phyloP scores from a whole-genome alignment of 148 eudicot genomes.

The Rhododendron griersonianum region DNA sequence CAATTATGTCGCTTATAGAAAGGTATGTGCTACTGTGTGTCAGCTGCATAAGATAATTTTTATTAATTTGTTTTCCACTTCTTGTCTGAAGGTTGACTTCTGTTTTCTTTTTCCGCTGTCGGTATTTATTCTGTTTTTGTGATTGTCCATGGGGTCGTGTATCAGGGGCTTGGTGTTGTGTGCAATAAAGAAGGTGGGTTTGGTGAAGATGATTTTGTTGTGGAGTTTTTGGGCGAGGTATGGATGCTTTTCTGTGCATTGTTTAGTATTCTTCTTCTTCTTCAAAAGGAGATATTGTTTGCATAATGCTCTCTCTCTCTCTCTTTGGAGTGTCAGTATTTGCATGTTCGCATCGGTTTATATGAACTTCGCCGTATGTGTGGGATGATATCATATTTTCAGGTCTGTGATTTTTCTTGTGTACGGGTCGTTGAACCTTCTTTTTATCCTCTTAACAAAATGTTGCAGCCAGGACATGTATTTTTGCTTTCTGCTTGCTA shows the following conservation, averaged over 20 bases:
- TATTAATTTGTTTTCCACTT: neutral
- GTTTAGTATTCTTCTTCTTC: neutral
- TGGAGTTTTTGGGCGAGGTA: constrained; percentile 97
- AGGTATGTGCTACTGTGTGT: constrained; percentile 38
- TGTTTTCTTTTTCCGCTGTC: neutral
- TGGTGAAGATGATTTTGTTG: constrained; percentile 83
- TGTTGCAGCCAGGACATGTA: neutral
- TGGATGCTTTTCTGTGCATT: neutral
- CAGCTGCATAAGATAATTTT: neutral
- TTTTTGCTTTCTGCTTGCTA: neutral
- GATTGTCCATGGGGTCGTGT: constrained; percentile 6
- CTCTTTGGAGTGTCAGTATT: neutral
- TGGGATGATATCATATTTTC: neutral
- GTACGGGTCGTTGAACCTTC: neutral
- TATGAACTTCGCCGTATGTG: neutral
- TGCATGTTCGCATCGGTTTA: neutral
- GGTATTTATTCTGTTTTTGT: neutral
- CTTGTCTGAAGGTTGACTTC: neutral
- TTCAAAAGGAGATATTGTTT: neutral
- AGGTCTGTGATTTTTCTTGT: neutral
- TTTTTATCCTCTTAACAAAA: neutral
- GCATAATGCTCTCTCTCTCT: neutral
- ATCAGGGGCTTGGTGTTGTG: constrained; percentile 97
- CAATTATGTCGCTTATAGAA: constrained; percentile 92
- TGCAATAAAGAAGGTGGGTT: constrained; percentile 95